These are phyloP conservation scores for Huiozyma naganishii DNA, from an alignment of 805 yeast species.

Conservation along the genomic window DNA sequence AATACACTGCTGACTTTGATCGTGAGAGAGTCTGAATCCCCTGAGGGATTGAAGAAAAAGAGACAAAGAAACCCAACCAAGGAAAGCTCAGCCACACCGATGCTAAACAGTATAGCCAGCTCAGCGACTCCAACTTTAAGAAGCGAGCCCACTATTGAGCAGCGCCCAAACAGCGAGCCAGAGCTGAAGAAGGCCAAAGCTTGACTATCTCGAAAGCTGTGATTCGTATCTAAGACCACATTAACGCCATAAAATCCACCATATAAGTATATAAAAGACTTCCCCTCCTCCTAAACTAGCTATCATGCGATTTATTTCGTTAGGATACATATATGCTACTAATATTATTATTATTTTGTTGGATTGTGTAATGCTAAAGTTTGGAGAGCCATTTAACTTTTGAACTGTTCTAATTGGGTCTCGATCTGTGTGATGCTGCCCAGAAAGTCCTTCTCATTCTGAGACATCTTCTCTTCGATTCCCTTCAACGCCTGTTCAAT, in stretches of 20 bases:
- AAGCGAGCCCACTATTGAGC: background rate
- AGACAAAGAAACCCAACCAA: slow-evolving; percentile 15
- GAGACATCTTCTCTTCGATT: slow-evolving; percentile 9
- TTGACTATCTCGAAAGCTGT: too few relatives aligned
- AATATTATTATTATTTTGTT: too few relatives aligned
- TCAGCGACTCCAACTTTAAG: too few relatives aligned
- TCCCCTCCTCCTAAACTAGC: too few relatives aligned
- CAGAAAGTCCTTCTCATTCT: slow-evolving; percentile 16
- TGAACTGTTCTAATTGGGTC: slow-evolving; percentile 9
- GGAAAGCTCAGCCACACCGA: slow-evolving; percentile 9
- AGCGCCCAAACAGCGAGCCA: background rate
- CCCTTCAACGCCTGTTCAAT: slow-evolving; percentile 18
- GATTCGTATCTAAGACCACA: too few relatives aligned
- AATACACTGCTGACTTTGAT: slow-evolving; percentile 57
- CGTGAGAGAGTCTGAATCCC: slow-evolving; percentile 59
- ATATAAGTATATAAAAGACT: too few relatives aligned
- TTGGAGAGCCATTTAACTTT: background rate
- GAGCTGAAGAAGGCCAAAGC: too few relatives aligned
- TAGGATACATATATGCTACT: too few relatives aligned
- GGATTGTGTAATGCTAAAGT: too few relatives aligned
- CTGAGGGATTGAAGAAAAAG: slow-evolving; percentile 42
- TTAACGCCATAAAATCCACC: too few relatives aligned
- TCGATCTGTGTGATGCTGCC: slow-evolving; percentile 13
- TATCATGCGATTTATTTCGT: too few relatives aligned
- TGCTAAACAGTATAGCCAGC: too few relatives aligned